Percentiles rank a stretch among this genome's conserved stretches.
Evolutionary conservation across 345 rosid species (phyloP).

Genomic region (Populus euphratica): DNA sequence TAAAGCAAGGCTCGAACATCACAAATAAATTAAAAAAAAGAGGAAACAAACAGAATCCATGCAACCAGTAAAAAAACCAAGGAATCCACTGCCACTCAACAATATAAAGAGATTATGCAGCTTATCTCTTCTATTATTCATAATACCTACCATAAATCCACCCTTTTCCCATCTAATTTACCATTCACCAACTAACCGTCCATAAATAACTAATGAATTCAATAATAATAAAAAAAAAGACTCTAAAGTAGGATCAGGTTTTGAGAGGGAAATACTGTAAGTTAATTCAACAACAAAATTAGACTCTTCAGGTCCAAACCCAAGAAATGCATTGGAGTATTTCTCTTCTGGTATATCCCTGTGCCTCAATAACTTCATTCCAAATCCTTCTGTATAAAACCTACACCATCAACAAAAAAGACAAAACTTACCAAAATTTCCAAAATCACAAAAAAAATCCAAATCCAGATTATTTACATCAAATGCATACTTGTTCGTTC

Average conservation of each 20-base stretch:
- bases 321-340: no score
- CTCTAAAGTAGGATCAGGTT: neutral
- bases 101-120: neutral
- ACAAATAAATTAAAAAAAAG: neutral
- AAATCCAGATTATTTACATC: no score
- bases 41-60: neutral
- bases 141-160: neutral
- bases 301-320: slow-evolving; percentile 56
- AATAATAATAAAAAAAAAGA: neutral
- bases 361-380: no score
- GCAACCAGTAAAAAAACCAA: neutral
- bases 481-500: no score
- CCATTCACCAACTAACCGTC: neutral
- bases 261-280: slow-evolving; percentile 49
- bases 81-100: neutral
- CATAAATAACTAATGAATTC: neutral
- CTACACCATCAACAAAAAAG: no score
- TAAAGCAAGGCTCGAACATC: neutral
- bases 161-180: neutral
- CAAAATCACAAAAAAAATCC: no score
- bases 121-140: neutral
- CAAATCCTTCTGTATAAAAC: no score
- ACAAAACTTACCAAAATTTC: no score
- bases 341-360: no score
- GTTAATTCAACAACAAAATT: slow-evolving; percentile 82